A percentile compares a stretch with the other conserved stretches of the same genome.
Evolutionary conservation across 306 rosid species (phyloP).

Genomic region (Gynostemma pentaphyllum): DNA sequence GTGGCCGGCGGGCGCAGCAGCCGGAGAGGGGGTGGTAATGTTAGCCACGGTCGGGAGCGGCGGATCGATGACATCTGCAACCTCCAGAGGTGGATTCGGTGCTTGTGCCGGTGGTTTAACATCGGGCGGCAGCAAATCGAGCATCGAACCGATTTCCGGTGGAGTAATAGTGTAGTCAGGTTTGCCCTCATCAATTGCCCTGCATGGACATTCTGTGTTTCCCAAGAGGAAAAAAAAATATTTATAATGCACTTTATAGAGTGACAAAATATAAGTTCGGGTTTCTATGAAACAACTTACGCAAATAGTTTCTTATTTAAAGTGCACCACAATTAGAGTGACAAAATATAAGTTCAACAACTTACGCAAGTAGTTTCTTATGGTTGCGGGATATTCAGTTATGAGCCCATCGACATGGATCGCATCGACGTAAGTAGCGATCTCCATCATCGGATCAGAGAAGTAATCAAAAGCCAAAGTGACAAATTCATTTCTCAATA

Average conservation of each 20-base stretch:
- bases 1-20: not conserved
- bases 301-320: no score
- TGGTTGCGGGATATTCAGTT: slow-evolving; percentile 69
- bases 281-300: no score
- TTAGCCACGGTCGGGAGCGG: slow-evolving; percentile 61
- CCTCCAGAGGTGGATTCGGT: slow-evolving; percentile 40
- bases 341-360: no score
- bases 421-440: slow-evolving; percentile 38
- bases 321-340: no score
- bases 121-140: slow-evolving; percentile 3
- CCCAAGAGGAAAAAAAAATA: not conserved
- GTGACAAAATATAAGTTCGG: no score
- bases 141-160: slow-evolving; percentile 33
- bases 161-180: slow-evolving; percentile 30
- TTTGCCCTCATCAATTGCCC: slow-evolving; percentile 9
- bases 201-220: slow-evolving; percentile 55
- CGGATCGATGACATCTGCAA: slow-evolving; percentile 39
- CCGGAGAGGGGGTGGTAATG: not conserved
- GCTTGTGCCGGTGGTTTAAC: slow-evolving; percentile 27
- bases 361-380: slow-evolving; percentile 58
- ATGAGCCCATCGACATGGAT: slow-evolving; percentile 49
- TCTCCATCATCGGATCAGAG: slow-evolving; percentile 53
- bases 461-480: slow-evolving; percentile 54
- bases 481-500: slow-evolving; percentile 51
- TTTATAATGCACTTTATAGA: not conserved